Percentiles rank a stretch among this genome's conserved stretches.
Evolutionary conservation across 306 rosid species (phyloP).

Genomic region (Hylodesmum podocarpum): DNA sequence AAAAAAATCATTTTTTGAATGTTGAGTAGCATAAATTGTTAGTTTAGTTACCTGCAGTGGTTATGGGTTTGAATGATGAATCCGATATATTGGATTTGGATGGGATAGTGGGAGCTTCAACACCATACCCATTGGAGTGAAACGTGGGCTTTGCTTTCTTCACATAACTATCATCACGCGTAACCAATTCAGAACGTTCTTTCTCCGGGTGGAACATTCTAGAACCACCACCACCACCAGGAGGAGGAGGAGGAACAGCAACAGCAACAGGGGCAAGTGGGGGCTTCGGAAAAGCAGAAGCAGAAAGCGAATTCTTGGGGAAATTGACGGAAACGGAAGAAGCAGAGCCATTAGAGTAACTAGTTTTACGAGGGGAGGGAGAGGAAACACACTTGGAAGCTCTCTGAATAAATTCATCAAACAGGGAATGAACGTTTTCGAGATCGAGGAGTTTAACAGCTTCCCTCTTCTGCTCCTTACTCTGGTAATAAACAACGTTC

Average conservation of each 20-base stretch:
- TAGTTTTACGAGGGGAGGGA: conserved; percentile 12
- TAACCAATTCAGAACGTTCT: conserved; percentile 43
- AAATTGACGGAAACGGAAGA: conserved; percentile 11
- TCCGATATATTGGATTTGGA: conserved; percentile 55
- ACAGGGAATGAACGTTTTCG: conserved; percentile 58
- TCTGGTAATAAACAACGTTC: conserved; percentile 49
- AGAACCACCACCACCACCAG: too few relatives aligned
- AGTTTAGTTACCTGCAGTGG: conserved; percentile 45
- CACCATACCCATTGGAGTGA: conserved; percentile 52
- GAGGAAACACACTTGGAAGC: conserved; percentile 70
- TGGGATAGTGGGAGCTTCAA: conserved; percentile 45
- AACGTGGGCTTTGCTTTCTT: conserved; percentile 50
- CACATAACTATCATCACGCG: conserved; percentile 75
- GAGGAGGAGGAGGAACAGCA: too few relatives aligned
- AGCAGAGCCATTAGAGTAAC: conserved; percentile 33
- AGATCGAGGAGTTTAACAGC: conserved; percentile 72
- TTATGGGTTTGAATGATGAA: conserved; percentile 54
- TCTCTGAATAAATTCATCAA: conserved; percentile 78
- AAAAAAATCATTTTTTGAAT: conserved; percentile 3
- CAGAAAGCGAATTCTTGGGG: conserved; percentile 27
- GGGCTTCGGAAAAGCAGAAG: conserved; percentile 33
- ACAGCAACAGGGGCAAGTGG: conserved; percentile 23
- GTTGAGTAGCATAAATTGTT: conserved; percentile 2
- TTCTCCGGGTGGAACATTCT: conserved; percentile 34
- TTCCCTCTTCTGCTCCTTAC: conserved; percentile 68